phyloP scores from a whole-genome alignment of 2,329 filamentous ascomycete species.

The Curvularia lunata region DNA sequence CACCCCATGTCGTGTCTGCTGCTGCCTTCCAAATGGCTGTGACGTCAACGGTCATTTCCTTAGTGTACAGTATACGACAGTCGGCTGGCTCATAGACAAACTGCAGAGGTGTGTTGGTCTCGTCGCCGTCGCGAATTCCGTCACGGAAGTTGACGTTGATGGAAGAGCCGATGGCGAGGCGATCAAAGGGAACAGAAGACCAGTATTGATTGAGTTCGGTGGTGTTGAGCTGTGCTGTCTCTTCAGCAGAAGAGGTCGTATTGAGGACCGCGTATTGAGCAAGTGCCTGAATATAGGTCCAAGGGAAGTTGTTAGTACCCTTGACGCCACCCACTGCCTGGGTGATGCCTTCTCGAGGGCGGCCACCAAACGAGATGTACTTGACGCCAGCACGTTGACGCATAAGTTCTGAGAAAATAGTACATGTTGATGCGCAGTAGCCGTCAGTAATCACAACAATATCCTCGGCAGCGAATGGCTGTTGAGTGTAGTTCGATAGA shows the following conservation, averaged over 20 bases:
- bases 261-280: slow-evolving; percentile 32
- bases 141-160: slow-evolving; percentile 49
- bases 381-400: slow-evolving; percentile 60
- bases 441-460: slow-evolving; percentile 62
- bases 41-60: slow-evolving; percentile 61
- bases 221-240: slow-evolving; percentile 36
- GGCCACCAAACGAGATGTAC: slow-evolving; percentile 66
- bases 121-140: slow-evolving; percentile 53
- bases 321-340: slow-evolving; percentile 67
- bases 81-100: slow-evolving; percentile 68
- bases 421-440: slow-evolving; percentile 66
- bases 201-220: slow-evolving; percentile 45
- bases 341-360: slow-evolving; percentile 60
- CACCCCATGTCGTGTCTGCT: slow-evolving; percentile 46
- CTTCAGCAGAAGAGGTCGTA: slow-evolving; percentile 30
- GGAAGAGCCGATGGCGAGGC: slow-evolving; percentile 29
- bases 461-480: slow-evolving; percentile 59
- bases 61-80: slow-evolving; percentile 67
- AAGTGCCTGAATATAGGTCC: slow-evolving; percentile 41
- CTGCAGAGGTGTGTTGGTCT: slow-evolving; percentile 59
- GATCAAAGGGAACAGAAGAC: slow-evolving; percentile 39
- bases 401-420: slow-evolving; percentile 64
- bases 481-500: slow-evolving; percentile 52
- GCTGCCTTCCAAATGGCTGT: slow-evolving; percentile 61
- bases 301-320: slow-evolving; percentile 54